Evolutionary conservation across 768 basidiomycete genomes (phyloP).

Genomic region (Naganishia friedmannii): DNA sequence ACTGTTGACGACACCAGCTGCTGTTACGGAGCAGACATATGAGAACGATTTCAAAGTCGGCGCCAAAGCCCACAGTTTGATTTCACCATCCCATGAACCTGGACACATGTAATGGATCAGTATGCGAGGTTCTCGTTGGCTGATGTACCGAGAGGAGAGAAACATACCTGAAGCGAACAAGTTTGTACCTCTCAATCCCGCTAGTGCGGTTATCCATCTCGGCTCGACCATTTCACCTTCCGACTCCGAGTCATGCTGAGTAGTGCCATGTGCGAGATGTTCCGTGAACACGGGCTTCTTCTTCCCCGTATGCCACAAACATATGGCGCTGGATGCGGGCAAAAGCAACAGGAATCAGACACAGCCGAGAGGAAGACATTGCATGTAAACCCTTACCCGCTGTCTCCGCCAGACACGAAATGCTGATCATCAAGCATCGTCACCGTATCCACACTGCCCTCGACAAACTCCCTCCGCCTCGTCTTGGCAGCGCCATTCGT

Average conservation of each 20-base stretch:
- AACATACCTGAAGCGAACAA: slow-evolving; percentile 78
- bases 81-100: slow-evolving; percentile 91
- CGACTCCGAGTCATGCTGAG: slow-evolving; percentile 66
- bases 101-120: background rate
- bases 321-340: slow-evolving; percentile 66
- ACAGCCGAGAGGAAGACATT: background rate
- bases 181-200: slow-evolving; percentile 81
- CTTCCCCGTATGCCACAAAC: slow-evolving; percentile 83
- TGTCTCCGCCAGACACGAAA: slow-evolving; percentile 91
- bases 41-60: slow-evolving; percentile 70
- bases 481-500: slow-evolving; percentile 24
- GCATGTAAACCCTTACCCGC: slow-evolving; percentile 65
- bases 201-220: slow-evolving; percentile 86
- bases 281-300: slow-evolving; percentile 92
- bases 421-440: slow-evolving; percentile 93
- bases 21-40: slow-evolving; percentile 63
- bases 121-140: background rate
- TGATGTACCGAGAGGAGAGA: background rate
- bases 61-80: slow-evolving; percentile 89
- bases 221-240: slow-evolving; percentile 74
- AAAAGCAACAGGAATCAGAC: background rate
- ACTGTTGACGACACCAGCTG: slow-evolving; percentile 81
- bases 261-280: slow-evolving; percentile 79
- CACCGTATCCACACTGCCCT: slow-evolving; percentile 87
- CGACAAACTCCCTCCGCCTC: slow-evolving; percentile 60